These are phyloP conservation scores for Chrysanthemum seticuspe DNA, from an alignment of 129 eudicot genomes.

Conservation along the genomic window DNA sequence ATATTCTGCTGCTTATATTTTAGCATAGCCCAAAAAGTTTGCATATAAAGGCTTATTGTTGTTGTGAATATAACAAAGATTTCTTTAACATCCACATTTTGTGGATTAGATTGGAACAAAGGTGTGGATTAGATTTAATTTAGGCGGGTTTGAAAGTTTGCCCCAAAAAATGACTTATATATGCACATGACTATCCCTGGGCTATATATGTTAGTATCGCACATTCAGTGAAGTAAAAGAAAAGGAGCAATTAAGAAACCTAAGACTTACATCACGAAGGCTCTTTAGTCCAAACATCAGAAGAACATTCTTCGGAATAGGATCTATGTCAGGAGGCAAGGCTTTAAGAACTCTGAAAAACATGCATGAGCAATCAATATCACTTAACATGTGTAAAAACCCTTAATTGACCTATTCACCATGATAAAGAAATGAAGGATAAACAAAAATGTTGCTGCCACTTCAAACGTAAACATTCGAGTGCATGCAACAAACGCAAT, in stretches of 20 bases:
- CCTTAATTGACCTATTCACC: neutral
- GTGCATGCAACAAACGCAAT: neutral
- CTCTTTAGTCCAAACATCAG: slow-evolving; percentile 59
- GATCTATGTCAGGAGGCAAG: slow-evolving; percentile 69
- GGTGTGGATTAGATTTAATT: too few relatives aligned
- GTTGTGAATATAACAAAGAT: too few relatives aligned
- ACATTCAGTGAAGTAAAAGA: neutral
- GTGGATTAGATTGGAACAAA: too few relatives aligned
- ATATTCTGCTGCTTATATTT: too few relatives aligned
- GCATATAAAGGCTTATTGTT: neutral
- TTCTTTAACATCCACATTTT: too few relatives aligned
- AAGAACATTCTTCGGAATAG: slow-evolving; percentile 67
- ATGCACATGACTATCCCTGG: too few relatives aligned
- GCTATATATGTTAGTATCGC: too few relatives aligned
- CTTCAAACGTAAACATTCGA: neutral
- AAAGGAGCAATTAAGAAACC: neutral
- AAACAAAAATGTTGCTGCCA: neutral
- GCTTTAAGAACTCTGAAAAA: slow-evolving; percentile 62
- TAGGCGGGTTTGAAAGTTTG: too few relatives aligned
- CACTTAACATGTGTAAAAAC: slow-evolving; percentile 12
- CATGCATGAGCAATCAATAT: slow-evolving; percentile 19
- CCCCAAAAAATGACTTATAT: too few relatives aligned
- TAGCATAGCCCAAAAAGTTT: neutral
- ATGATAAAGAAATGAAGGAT: neutral
- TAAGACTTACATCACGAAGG: slow-evolving; percentile 75